phyloP scores from a whole-genome alignment of 306 rosid species.

The Abrus pulchellus region DNA sequence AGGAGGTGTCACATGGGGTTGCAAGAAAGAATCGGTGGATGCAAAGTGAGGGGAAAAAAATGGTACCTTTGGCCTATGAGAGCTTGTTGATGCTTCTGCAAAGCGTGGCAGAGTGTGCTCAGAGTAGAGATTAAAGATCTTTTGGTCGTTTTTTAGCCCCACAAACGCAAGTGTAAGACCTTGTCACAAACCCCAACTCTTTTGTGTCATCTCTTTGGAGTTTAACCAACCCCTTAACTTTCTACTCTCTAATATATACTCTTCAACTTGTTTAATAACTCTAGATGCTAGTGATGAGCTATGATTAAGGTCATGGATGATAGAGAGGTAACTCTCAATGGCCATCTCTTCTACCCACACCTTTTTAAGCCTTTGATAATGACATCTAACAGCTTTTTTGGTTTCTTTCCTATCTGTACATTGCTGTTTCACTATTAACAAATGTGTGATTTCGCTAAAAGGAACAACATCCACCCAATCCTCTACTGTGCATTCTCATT shows the following conservation, averaged over 20 bases:
- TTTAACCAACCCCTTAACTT: constrained; percentile 44
- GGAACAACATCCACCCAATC: constrained; percentile 47
- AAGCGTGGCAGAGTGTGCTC: constrained; percentile 64
- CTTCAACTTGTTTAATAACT: constrained; percentile 33
- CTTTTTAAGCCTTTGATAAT: constrained; percentile 71
- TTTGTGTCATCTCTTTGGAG: constrained; percentile 31
- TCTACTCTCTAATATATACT: constrained; percentile 29
- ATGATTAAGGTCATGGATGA: constrained; percentile 65
- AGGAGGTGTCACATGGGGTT: constrained; percentile 57
- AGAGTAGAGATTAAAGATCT: constrained; percentile 60
- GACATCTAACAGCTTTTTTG: constrained; percentile 72
- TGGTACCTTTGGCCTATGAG: constrained; percentile 60
- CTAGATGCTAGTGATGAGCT: constrained; percentile 48
- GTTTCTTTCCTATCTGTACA: constrained; percentile 43
- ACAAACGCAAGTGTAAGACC: constrained; percentile 46
- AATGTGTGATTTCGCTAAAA: constrained; percentile 56
- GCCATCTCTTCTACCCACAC: constrained; percentile 60
- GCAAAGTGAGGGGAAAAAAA: constrained; percentile 35
- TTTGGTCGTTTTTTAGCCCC: constrained; percentile 57
- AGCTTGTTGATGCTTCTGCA: constrained; percentile 66
- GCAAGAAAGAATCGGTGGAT: constrained; percentile 37
- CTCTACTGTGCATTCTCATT: constrained; percentile 36
- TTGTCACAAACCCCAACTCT: constrained; percentile 47
- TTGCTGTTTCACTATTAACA: constrained; percentile 51
- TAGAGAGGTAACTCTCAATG: constrained; percentile 56